Base-by-base conservation (phyloP, 495 filamentous ascomycete genomes). In the Podospora pseudopauciseta region DNA sequence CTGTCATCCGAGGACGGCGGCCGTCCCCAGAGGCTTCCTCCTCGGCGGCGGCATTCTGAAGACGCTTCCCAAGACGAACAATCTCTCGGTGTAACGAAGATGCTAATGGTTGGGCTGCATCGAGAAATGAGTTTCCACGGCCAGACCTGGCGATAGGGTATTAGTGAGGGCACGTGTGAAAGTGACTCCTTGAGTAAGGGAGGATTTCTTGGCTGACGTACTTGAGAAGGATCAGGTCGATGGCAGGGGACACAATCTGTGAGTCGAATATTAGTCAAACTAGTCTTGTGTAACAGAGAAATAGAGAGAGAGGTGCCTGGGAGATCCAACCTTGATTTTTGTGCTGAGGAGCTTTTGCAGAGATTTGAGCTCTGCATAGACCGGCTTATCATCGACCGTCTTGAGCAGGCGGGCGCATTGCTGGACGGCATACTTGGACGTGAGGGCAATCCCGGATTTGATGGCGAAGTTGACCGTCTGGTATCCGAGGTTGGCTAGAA, bases 151-250 rank as follows among this genome's bases (percentile, higher is more conserved):
- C 65, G 63, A 28, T 34, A 49, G 27, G 9, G 20, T 5, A 18
- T 64, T 64, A 74, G 44, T 68, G 65, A 55, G 6, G 39, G 39
- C 39, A 49, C 39, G 39, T 49, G 39, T 49, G 39, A 49, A 16
- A 49, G 39, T 49, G 39, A 49, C 6, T 49, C 39, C 39, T 49
- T 0, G 13, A 49, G 39, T 49, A 49, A 49, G 30, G 7, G 30
- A 32, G 39, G 9, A 49, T 49, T 13, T 26, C 7, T 27, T 34
- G 26, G 32, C 16, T 27, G 15, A 57, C 62, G 39, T 79, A 93
- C 90, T 95, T 96, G 70, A 97, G 83, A 76, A 97, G 93, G 65
- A 97, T 95, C 84, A 97, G 87, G 73, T 97, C 92, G 73, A 97
- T 96, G 2, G 93, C 90, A 4, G 94, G 94, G 26, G 92, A 92